A percentile compares a stretch with the other conserved stretches of the same genome.
phyloP scores from a whole-genome alignment of 208 protist genomes.

The Leptomonas seymouri region DNA sequence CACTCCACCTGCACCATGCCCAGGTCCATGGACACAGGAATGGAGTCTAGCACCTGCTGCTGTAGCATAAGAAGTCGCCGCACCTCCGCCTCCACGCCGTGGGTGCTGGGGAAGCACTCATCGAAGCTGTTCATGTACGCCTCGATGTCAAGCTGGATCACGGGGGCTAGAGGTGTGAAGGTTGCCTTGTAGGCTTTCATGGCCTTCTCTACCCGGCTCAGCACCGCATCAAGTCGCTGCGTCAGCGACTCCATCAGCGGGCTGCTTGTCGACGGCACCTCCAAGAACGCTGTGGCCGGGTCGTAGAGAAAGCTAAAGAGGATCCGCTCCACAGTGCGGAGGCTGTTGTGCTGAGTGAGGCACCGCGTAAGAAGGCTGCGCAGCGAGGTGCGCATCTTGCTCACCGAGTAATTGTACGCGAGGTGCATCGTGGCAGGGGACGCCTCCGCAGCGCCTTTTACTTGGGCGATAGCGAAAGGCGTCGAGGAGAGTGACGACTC shows the following conservation, averaged over 20 bases:
- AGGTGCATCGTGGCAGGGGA: constrained; percentile 14
- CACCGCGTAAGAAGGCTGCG: constrained; percentile 78
- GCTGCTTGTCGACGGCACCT: constrained; percentile 49
- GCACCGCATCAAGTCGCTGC: constrained; percentile 52
- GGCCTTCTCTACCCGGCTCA: constrained; percentile 47
- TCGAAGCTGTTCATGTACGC: constrained; percentile 79
- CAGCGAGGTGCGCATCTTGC: constrained; percentile 68
- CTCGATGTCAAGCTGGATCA: constrained; percentile 79
- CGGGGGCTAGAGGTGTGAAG: constrained; percentile 69
- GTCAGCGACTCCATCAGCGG: constrained; percentile 60
- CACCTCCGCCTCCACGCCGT: constrained; percentile 82
- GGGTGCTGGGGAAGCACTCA: constrained; percentile 59
- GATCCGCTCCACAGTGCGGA: constrained; percentile 89
- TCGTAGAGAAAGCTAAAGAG: constrained; percentile 93
- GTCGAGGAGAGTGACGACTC: not conserved
- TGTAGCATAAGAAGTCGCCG: constrained; percentile 61
- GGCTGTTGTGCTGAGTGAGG: constrained; percentile 69
- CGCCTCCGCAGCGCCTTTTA: not conserved
- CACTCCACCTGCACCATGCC: constrained; percentile 85
- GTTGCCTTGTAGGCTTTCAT: constrained; percentile 79
- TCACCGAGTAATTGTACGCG: constrained; percentile 57
- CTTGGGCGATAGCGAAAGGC: too few species aligned
- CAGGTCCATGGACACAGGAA: constrained; percentile 72
- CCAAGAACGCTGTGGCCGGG: constrained; percentile 71
- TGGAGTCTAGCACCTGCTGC: constrained; percentile 56